Conservation (phyloP, 2,329 filamentous ascomycete genomes). For the Cladorrhinum sp. region DNA sequence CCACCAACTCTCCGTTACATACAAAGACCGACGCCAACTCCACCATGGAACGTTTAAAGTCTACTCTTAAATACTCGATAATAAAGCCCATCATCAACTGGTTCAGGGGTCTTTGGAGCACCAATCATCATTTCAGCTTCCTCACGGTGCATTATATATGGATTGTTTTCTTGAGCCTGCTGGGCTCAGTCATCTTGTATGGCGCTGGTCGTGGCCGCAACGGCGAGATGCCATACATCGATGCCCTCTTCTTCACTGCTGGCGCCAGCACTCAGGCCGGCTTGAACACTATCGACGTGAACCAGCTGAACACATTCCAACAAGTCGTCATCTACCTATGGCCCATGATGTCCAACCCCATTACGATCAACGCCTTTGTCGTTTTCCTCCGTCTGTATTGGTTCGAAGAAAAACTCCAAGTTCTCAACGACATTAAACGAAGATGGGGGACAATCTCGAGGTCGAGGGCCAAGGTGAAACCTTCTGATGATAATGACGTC, state of each 20-base stretch:
- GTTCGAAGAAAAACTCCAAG: constrained; percentile 95
- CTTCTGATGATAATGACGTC: constrained; percentile 44
- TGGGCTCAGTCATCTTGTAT: constrained; percentile 77
- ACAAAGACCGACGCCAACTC: not conserved
- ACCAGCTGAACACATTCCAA: constrained; percentile 66
- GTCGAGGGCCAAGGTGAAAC: constrained; percentile 52
- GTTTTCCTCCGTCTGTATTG: constrained; percentile 93
- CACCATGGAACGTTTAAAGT: constrained; percentile 21
- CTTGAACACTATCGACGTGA: constrained; percentile 75
- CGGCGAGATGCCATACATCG: constrained; percentile 69
- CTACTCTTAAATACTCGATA: constrained; percentile 37
- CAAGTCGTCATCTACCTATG: constrained; percentile 71
- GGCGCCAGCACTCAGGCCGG: constrained; percentile 90
- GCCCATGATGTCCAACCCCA: constrained; percentile 74
- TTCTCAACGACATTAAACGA: constrained; percentile 72
- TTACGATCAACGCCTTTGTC: constrained; percentile 79
- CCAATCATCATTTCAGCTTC: constrained; percentile 72
- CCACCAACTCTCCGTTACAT: not conserved
- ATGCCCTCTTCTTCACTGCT: constrained; percentile 83
- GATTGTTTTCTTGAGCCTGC: constrained; percentile 69
- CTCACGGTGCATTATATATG: constrained; percentile 81
- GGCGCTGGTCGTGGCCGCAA: constrained; percentile 51
- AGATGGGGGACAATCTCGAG: constrained; percentile 63
- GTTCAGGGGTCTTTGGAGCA: constrained; percentile 31
- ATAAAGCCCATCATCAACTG: constrained; percentile 55